Base-by-base conservation (phyloP, 2,329 filamentous ascomycete genomes). In the Colletotrichum spinosum region DNA sequence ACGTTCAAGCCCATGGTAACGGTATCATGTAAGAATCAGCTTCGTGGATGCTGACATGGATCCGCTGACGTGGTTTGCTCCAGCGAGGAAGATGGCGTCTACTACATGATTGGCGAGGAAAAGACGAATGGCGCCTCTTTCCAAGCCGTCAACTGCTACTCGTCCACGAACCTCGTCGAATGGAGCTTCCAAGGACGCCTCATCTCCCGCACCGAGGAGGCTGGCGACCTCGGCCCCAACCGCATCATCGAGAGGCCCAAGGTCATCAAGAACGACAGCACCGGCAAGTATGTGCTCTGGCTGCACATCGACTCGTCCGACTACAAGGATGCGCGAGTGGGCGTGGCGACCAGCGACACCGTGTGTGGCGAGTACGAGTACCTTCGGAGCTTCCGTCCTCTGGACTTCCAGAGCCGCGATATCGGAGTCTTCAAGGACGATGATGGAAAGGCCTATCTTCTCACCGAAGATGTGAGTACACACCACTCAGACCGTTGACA, bases 51-150 rank as follows among this genome's bases (percentile, higher is more conserved):
- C n/a, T 7, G 17, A n/a, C n/a, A n/a, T 12, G 15, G 11, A 6
- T 2, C 3, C 6, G 8, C 62, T 65, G 15, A 62, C 52, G 4
- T 13, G 2, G 1, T 6, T 1, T 3, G 3, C 25, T 25, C 25
- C 25, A 68, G 66, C 25, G 79, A 86, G 69, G 84, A 86, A 2
- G 80, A 82, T 48, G 80, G 78, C 9, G 84, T 82, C 0, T 92
- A 87, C 78, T 92, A 92, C 77, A 83, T 88, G 77, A 85, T 91
- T 39, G 90, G 90, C 13, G 90, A 92, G 73, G 89, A 92, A 76
- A 91, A 92, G 74, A 85, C 86, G 1, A 77, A 84, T n/a, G 88
- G 88, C 33, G 83, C 79, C 1, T 76, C 80, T 0, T 92, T 91
- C 74, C 84, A 87, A 64, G 88, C 88, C 55, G 79, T 92, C 69